These are phyloP conservation scores for Panaeolus cyanescens DNA, from an alignment of 768 basidiomycete species.

Conservation along the genomic window DNA sequence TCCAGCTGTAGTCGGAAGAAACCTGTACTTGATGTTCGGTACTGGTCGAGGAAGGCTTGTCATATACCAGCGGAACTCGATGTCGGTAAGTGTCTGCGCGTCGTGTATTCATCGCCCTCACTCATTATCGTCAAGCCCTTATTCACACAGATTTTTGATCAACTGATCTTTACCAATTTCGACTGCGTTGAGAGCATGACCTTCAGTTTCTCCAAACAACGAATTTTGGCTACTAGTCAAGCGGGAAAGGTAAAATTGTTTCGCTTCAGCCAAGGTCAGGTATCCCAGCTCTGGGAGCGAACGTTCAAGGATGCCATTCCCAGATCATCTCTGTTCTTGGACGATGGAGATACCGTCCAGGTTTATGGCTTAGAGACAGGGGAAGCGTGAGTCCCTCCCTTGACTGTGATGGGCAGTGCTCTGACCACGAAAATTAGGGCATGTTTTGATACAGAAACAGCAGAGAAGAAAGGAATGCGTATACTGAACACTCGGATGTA, in stretches of 20 bases:
- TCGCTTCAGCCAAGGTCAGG: not conserved
- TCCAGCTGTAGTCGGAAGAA: not conserved
- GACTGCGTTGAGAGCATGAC: not conserved
- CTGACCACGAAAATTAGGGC: not conserved
- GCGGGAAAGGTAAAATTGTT: not conserved
- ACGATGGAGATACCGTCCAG: not conserved
- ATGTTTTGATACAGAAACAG: not conserved
- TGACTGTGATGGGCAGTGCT: too few relatives aligned
- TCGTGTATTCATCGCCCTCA: not conserved
- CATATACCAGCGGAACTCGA: not conserved
- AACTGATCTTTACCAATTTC: not conserved
- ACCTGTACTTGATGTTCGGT: not conserved
- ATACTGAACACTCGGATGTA: slow-evolving; percentile 2
- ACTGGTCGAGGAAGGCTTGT: not conserved
- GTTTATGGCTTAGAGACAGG: not conserved
- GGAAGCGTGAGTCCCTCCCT: not conserved
- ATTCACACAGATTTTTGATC: not conserved
- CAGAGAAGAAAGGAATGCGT: not conserved
- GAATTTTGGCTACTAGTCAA: not conserved
- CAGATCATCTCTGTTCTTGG: not conserved
- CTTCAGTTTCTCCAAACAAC: not conserved
- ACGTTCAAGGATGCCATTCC: not conserved
- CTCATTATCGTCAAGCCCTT: not conserved
- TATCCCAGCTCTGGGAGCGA: not conserved
- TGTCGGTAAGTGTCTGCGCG: not conserved